Evolutionary conservation across 2,329 filamentous ascomycete genomes (phyloP), one percentile per base, ranked within the genome.

Genomic region (Westerdykella ornata): DNA sequence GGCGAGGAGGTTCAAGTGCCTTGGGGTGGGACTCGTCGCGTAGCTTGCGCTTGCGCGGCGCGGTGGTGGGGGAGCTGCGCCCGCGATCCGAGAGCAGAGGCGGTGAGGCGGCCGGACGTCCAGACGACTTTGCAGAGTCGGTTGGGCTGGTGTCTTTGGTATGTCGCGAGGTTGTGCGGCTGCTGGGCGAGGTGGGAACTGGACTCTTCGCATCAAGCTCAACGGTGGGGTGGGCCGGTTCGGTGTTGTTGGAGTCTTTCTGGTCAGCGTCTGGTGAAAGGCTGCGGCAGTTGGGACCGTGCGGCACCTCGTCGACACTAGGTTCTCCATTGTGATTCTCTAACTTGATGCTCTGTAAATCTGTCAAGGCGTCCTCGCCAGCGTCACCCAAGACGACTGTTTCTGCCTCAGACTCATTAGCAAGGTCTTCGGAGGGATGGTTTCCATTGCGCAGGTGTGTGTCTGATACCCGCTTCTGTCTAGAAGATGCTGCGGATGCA

Each of bases 371-470:
- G 51, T 71, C 66, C 46, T 68, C 63, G 22, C 67, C 62, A 37
- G 53, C 47, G 49, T 51, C 48, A n/a, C 61, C 67, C 37, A 72
- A 62, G 29, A 73, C 69, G 43, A 73, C 66, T 22, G 72, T 74
- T 58, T 74, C 72, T 38, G 71, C 72, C 56, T 74, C 72, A 13
- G 70, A 73, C 49, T 71, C 68, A 48, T 66, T 66, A 39, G 64
- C 60, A 26, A 60, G 66, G 44, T 68, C 62, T 35, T 59, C 55
- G 31, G 51, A 46, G 43, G 47, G 37, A 38, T 19, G 38, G 41
- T 53, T 45, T 50, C 53, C 59, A 46, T 64, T 55, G 32, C 47
- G 55, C 34, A 51, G 40, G 37, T 33, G 39, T 5, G 15, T 3
- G 2, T 38, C 22, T 7, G 48, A 32, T 28, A 42, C 12, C 13